phyloP scores from a whole-genome alignment of 352 stramenopile genomes.

The Pythium periplocum region DNA sequence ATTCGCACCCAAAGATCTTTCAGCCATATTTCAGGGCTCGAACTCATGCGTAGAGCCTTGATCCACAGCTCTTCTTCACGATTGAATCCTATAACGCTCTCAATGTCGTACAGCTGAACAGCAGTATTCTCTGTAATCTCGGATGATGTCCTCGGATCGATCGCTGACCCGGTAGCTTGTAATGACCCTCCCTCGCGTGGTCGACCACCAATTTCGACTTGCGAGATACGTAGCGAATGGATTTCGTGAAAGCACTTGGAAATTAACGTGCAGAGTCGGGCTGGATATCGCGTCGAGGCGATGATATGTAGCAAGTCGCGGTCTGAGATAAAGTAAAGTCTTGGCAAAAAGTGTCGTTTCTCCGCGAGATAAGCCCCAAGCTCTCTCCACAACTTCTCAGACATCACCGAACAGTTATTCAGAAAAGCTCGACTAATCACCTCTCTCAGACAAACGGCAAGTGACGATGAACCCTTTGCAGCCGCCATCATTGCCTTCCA shows the following conservation, averaged over 20 bases:
- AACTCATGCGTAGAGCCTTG: slow-evolving; percentile 32
- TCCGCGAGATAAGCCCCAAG: slow-evolving; percentile 49
- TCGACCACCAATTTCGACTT: slow-evolving; percentile 5
- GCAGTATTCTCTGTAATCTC: slow-evolving; percentile 7
- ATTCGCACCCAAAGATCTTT: slow-evolving; percentile 49
- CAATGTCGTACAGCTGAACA: slow-evolving; percentile 28
- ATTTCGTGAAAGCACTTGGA: slow-evolving; percentile 52
- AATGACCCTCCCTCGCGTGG: not conserved
- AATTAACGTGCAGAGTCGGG: slow-evolving; percentile 29
- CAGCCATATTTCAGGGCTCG: slow-evolving; percentile 60
- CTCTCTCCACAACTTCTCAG: slow-evolving; percentile 55
- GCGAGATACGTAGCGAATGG: slow-evolving; percentile 21
- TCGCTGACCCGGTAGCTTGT: too few species aligned
- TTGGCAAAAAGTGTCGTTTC: slow-evolving; percentile 49
- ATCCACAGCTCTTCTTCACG: slow-evolving; percentile 29
- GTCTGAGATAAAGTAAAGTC: slow-evolving; percentile 63
- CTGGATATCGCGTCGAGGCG: slow-evolving; percentile 30
- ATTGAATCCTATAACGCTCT: slow-evolving; percentile 24
- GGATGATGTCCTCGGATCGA: too few species aligned
- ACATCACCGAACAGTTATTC: slow-evolving; percentile 26
- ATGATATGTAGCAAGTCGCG: slow-evolving; percentile 55
- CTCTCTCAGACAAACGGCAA: slow-evolving; percentile 51
- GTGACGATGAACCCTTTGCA: slow-evolving; percentile 35
- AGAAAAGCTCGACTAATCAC: slow-evolving; percentile 55
- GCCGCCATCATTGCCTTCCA: slow-evolving; percentile 66